Percentiles rank a stretch among this genome's conserved stretches.
phyloP scores from a whole-genome alignment of 2,329 filamentous ascomycete genomes.

The Colletotrichum somersetense region DNA sequence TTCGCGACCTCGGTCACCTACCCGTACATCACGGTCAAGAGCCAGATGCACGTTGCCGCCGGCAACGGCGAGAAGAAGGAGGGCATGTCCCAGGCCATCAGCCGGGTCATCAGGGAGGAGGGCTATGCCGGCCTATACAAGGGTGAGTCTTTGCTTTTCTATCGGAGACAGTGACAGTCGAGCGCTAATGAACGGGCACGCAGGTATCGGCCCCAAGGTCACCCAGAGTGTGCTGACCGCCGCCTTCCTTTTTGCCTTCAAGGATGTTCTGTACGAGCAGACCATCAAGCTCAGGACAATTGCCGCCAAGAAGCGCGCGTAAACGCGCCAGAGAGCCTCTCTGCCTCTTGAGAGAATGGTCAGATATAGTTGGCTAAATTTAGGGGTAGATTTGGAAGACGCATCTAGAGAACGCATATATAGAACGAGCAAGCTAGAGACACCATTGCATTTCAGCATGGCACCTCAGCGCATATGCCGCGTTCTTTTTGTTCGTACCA shows the following conservation, averaged over 20 bases:
- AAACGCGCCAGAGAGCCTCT: slow-evolving; percentile 4
- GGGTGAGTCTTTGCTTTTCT: slow-evolving; percentile 57
- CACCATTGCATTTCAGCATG: slow-evolving; percentile 10
- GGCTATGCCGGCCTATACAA: slow-evolving; percentile 95
- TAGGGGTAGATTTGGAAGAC: slow-evolving; percentile 17
- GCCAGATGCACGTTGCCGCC: slow-evolving; percentile 94
- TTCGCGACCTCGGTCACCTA: slow-evolving; percentile 95
- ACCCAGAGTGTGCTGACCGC: slow-evolving; percentile 97
- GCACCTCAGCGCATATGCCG: slow-evolving; percentile 28
- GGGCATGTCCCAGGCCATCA: slow-evolving; percentile 82
- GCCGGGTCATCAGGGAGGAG: slow-evolving; percentile 85
- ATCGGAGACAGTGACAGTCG: neutral
- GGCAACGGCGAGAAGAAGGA: slow-evolving; percentile 81
- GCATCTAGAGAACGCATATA: slow-evolving; percentile 18
- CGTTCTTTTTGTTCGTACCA: neutral
- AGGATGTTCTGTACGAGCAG: slow-evolving; percentile 93
- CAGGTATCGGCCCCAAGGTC: slow-evolving; percentile 95
- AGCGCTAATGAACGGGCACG: slow-evolving; percentile 38
- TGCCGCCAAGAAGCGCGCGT: slow-evolving; percentile 54
- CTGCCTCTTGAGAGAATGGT: slow-evolving; percentile 45
- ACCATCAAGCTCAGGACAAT: slow-evolving; percentile 74
- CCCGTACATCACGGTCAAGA: slow-evolving; percentile 99
- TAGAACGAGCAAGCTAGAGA: slow-evolving; percentile 34
- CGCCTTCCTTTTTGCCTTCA: slow-evolving; percentile 97
- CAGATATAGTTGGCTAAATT: neutral